Evolutionary conservation across 805 yeast species (phyloP).

Genomic region (Nakazawaea populi): DNA sequence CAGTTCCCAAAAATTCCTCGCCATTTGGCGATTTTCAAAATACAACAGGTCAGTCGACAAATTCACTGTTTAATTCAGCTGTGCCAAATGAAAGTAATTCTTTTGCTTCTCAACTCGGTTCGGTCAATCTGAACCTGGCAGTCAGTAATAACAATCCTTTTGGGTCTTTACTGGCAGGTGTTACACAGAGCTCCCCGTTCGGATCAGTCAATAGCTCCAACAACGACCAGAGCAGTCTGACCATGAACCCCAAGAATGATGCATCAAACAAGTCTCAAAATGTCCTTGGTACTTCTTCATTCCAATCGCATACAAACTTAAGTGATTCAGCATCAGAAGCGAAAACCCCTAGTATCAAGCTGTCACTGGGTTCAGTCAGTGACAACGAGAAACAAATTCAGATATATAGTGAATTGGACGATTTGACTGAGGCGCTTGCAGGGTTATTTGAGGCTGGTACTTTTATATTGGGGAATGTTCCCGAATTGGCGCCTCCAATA

Average conservation of each 20-base stretch:
- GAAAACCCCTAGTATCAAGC: too few species aligned
- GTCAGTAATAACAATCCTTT: neutral
- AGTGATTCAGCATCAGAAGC: too few species aligned
- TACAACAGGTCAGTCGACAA: too few species aligned
- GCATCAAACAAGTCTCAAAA: too few species aligned
- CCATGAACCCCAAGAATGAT: neutral
- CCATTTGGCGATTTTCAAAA: neutral
- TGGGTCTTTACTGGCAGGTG: neutral
- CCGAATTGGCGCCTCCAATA: slow-evolving; percentile 68
- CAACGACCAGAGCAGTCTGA: neutral
- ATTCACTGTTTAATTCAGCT: neutral
- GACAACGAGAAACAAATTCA: slow-evolving; percentile 18
- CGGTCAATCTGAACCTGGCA: too few species aligned
- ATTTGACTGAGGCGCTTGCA: slow-evolving; percentile 36
- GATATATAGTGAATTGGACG: slow-evolving; percentile 23
- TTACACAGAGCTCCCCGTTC: neutral
- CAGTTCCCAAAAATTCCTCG: neutral
- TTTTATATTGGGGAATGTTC: slow-evolving; percentile 60
- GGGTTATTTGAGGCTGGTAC: slow-evolving; percentile 39
- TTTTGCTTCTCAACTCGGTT: too few species aligned
- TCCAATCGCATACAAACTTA: too few species aligned
- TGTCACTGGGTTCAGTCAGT: neutral
- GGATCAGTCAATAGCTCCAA: neutral
- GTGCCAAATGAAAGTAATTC: too few species aligned
- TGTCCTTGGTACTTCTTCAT: too few species aligned